phyloP scores from a whole-genome alignment of 495 filamentous ascomycete species.

The Aspergillus sclerotioniger region DNA sequence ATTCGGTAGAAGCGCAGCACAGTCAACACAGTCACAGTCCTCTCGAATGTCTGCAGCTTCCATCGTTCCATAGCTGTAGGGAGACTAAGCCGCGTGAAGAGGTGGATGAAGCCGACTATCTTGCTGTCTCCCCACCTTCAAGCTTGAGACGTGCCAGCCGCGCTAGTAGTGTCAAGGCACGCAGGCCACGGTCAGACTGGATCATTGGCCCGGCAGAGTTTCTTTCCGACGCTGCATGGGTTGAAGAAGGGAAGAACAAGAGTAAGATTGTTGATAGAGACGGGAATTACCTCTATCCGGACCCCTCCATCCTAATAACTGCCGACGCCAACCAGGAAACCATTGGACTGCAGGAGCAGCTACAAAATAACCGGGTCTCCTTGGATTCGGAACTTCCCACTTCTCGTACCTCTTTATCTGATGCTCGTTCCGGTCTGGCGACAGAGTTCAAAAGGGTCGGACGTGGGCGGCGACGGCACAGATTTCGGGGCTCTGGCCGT shows the following conservation, averaged over 20 bases:
- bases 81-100: conserved; percentile 15
- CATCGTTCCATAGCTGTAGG: conserved; percentile 47
- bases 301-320: conserved; percentile 26
- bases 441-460: conserved; percentile 30
- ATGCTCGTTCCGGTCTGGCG: conserved; percentile 26
- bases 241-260: conserved; percentile 74
- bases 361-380: conserved; percentile 15
- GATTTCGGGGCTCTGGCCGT: conserved; percentile 28
- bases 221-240: conserved; percentile 81
- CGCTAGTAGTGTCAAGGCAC: conserved; percentile 48
- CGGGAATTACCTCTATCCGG: conserved; percentile 67
- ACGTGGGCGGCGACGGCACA: conserved; percentile 35
- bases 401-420: conserved; percentile 31
- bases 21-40: conserved; percentile 36
- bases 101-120: conserved; percentile 22
- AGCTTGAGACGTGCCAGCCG: conserved; percentile 35
- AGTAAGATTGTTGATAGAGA: conserved; percentile 69
- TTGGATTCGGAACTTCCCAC: conserved; percentile 22
- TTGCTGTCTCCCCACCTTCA: conserved; percentile 33
- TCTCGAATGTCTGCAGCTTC: conserved; percentile 54
- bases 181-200: conserved; percentile 76
- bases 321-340: conserved; percentile 17
- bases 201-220: conserved; percentile 72
- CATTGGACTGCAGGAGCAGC: conserved; percentile 15
- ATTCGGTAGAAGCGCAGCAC: conserved; percentile 57